Evolutionary conservation across 2,329 filamentous ascomycete species (phyloP).

Genomic region (Penicillium sp.): DNA sequence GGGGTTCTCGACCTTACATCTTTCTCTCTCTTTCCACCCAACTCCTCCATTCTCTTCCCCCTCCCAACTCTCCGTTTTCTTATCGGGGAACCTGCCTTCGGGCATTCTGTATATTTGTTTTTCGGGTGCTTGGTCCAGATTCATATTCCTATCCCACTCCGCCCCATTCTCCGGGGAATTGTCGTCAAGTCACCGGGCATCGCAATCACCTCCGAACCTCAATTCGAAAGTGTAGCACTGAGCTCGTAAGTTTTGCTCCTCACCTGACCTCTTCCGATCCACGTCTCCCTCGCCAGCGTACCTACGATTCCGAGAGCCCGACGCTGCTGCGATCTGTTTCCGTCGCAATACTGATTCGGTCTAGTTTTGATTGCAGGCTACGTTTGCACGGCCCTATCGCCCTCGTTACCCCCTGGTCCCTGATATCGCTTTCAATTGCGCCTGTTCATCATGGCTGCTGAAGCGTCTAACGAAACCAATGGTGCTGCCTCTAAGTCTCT

Average conservation of each 20-base stretch:
- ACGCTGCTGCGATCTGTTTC: background rate
- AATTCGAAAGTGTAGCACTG: slow-evolving; percentile 7
- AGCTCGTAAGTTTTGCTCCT: slow-evolving; percentile 5
- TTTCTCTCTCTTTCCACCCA: slow-evolving; percentile 12
- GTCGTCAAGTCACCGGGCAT: slow-evolving; percentile 8
- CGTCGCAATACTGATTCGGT: slow-evolving; percentile 16
- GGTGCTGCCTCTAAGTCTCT: slow-evolving; percentile 44
- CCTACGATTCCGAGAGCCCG: background rate
- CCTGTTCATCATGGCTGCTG: slow-evolving; percentile 33
- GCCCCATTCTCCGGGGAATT: slow-evolving; percentile 10
- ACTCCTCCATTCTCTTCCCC: slow-evolving; percentile 4
- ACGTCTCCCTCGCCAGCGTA: background rate
- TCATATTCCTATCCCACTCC: slow-evolving; percentile 1
- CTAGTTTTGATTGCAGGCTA: slow-evolving; percentile 19
- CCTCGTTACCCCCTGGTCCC: background rate
- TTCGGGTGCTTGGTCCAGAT: slow-evolving; percentile 17
- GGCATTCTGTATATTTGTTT: slow-evolving; percentile 19
- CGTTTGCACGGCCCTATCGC: slow-evolving; percentile 8
- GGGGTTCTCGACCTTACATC: slow-evolving; percentile 22
- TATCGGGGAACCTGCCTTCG: slow-evolving; percentile 10
- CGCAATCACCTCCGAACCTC: background rate
- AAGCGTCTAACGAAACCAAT: slow-evolving; percentile 34
- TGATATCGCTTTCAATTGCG: slow-evolving; percentile 2
- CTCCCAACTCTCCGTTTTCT: slow-evolving; percentile 7
- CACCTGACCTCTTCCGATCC: background rate